phyloP scores from a whole-genome alignment of 352 stramenopile genomes.

The Phytophthora quininea region DNA sequence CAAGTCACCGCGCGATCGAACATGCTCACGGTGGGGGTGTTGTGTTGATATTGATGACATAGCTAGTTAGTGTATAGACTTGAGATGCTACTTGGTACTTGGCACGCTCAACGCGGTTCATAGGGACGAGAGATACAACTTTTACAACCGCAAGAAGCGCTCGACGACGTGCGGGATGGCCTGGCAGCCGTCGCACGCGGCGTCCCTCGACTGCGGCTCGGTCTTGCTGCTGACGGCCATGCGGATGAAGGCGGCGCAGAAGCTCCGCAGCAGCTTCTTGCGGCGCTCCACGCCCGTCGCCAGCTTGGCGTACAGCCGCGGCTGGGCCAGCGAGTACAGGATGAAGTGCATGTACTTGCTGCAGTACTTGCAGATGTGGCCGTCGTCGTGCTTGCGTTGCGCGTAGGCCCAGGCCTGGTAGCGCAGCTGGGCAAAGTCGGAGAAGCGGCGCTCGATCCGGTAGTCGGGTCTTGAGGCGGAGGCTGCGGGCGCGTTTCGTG shows the following conservation, averaged over 20 bases:
- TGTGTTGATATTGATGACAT: no score
- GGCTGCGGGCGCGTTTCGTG: slow-evolving; percentile 40
- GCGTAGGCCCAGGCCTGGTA: slow-evolving; percentile 48
- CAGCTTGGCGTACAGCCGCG: slow-evolving; percentile 46
- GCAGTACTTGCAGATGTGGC: slow-evolving; percentile 49
- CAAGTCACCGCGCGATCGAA: background rate
- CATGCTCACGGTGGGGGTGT: no score
- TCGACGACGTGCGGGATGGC: slow-evolving; percentile 49
- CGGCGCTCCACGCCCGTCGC: slow-evolving; percentile 30
- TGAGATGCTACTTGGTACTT: background rate
- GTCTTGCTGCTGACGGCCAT: slow-evolving; percentile 45
- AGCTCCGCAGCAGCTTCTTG: slow-evolving; percentile 48
- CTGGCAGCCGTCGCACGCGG: slow-evolving; percentile 42
- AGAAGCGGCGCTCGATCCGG: slow-evolving; percentile 52
- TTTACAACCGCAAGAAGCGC: slow-evolving; percentile 36
- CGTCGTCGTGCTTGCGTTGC: slow-evolving; percentile 43
- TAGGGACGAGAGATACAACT: slow-evolving; percentile 5
- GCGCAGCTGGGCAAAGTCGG: slow-evolving; percentile 49
- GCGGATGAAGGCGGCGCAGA: slow-evolving; percentile 48
- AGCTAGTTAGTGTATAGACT: background rate
- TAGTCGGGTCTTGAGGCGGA: slow-evolving; percentile 41
- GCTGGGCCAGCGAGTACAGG: slow-evolving; percentile 49
- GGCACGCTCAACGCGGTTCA: slow-evolving; percentile 7
- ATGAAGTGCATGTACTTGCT: slow-evolving; percentile 63
- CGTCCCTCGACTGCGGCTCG: slow-evolving; percentile 27